Evolutionary conservation across 192 early-diverging fungal genomes (phyloP).

Genomic region (Rhizoclosmatium globosum): DNA sequence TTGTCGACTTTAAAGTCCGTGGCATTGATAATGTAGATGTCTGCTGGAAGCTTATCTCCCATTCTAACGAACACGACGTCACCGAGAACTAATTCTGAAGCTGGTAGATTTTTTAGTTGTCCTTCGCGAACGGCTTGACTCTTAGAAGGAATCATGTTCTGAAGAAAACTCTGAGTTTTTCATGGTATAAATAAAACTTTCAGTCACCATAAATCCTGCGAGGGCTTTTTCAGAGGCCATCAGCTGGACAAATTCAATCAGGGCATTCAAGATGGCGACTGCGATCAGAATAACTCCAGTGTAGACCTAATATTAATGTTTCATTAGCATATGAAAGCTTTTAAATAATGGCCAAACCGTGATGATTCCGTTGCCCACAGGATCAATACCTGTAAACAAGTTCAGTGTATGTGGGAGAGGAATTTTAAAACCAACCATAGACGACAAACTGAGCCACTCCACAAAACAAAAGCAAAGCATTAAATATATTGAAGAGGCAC

Average conservation of each 20-base stretch:
- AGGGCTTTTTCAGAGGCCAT: conserved; percentile 39
- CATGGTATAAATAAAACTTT: neutral
- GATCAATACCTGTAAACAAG: conserved; percentile 63
- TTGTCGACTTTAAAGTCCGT: conserved; percentile 97
- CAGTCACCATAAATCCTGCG: conserved; percentile 35
- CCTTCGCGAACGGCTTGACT: conserved; percentile 83
- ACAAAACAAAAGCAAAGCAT: conserved; percentile 80
- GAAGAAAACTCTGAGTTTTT: neutral
- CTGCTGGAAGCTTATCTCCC: conserved; percentile 96
- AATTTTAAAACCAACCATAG: conserved; percentile 45
- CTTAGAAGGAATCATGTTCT: conserved; percentile 88
- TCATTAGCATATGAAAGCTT: neutral
- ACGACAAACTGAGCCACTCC: conserved; percentile 84
- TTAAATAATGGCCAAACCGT: conserved; percentile 24
- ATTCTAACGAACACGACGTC: conserved; percentile 89
- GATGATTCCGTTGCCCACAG: conserved; percentile 61
- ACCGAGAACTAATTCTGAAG: conserved; percentile 80
- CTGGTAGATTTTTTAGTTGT: conserved; percentile 70
- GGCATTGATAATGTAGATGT: conserved; percentile 80
- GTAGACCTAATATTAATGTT: conserved; percentile 55
- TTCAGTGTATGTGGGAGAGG: neutral
- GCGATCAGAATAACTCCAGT: conserved; percentile 53
- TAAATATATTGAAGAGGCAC: conserved; percentile 79
- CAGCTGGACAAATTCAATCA: conserved; percentile 56
- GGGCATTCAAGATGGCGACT: conserved; percentile 57